Conservation (phyloP, 2,329 filamentous ascomycete species). For the Paraconiothyrium brasiliense region DNA sequence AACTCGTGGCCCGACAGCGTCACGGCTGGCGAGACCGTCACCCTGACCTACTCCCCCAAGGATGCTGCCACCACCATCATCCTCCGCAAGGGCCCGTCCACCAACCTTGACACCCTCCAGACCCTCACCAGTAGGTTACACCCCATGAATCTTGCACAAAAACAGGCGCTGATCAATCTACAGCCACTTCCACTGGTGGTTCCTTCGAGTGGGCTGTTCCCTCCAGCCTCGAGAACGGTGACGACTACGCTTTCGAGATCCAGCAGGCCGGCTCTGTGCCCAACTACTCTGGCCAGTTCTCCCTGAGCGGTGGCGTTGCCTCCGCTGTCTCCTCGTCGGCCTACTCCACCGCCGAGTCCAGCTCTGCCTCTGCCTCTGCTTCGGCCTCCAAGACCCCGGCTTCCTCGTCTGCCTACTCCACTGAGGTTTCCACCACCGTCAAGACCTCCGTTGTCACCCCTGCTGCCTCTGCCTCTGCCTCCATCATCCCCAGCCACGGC, state of each 20-base stretch:
- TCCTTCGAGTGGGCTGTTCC: slow-evolving; percentile 63
- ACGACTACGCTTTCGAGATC: slow-evolving; percentile 69
- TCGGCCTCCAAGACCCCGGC: slow-evolving; percentile 18
- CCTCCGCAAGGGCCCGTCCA: slow-evolving; percentile 62
- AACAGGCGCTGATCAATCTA: slow-evolving; percentile 20
- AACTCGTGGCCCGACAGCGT: slow-evolving; percentile 61
- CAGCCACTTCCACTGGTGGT: slow-evolving; percentile 56
- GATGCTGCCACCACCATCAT: slow-evolving; percentile 62
- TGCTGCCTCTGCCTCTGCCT: slow-evolving; percentile 29
- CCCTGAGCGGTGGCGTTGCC: slow-evolving; percentile 44
- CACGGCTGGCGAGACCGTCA: slow-evolving; percentile 59
- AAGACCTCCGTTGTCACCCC: slow-evolving; percentile 13
- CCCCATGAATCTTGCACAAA: background rate
- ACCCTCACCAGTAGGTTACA: slow-evolving; percentile 58
- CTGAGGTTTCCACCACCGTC: background rate
- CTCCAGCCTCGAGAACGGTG: slow-evolving; percentile 52
- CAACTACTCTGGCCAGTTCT: slow-evolving; percentile 67
- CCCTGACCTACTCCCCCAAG: slow-evolving; percentile 59
- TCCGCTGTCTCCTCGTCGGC: slow-evolving; percentile 26
- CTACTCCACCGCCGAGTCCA: slow-evolving; percentile 38
- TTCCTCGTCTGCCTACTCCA: slow-evolving; percentile 21
- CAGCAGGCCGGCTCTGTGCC: slow-evolving; percentile 56
- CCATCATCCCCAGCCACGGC: slow-evolving; percentile 40
- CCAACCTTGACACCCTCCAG: slow-evolving; percentile 60
- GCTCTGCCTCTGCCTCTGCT: slow-evolving; percentile 34